These are phyloP conservation scores for Gamarada debralockiae DNA, from an alignment of 495 filamentous ascomycete species.

Conservation along the genomic window DNA sequence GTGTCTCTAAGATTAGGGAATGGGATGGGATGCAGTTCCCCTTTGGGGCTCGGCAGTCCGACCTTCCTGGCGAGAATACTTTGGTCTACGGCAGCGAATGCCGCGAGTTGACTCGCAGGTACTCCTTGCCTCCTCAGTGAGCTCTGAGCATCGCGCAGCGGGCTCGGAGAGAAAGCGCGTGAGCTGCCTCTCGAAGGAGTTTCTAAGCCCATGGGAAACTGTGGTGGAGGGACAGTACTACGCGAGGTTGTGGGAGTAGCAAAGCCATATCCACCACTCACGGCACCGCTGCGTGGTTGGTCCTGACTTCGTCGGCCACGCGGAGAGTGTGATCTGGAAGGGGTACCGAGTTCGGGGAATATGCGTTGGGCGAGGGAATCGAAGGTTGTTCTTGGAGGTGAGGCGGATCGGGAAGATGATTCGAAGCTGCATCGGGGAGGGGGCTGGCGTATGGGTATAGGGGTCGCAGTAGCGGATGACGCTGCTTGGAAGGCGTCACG, in stretches of 20 bases:
- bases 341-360: conserved; percentile 46
- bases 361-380: conserved; percentile 55
- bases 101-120: conserved; percentile 38
- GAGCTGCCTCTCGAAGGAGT: conserved; percentile 17
- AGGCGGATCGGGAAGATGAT: conserved; percentile 15
- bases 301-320: conserved; percentile 36
- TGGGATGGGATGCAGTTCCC: conserved; percentile 19
- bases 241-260: conserved; percentile 17
- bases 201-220: conserved; percentile 19
- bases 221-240: conserved; percentile 13
- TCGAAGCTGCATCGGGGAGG: conserved; percentile 19
- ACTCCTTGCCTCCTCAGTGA: not conserved
- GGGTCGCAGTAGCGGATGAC: conserved; percentile 11
- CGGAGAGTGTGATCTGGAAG: conserved; percentile 45
- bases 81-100: conserved; percentile 50
- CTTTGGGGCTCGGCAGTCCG: conserved; percentile 32
- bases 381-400: conserved; percentile 43
- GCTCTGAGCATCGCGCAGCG: conserved; percentile 7
- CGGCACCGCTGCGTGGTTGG: conserved; percentile 12
- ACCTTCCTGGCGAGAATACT: conserved; percentile 44
- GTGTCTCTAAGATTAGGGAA: conserved; percentile 19
- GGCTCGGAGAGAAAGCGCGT: conserved; percentile 21
- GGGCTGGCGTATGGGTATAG: conserved; percentile 24
- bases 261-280: conserved; percentile 19
- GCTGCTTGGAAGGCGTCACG: conserved; percentile 61